Percentiles rank a stretch among this genome's conserved stretches.
Conservation (phyloP, 768 basidiomycete genomes). For the Rhodosporidiobolus sp. region DNA sequence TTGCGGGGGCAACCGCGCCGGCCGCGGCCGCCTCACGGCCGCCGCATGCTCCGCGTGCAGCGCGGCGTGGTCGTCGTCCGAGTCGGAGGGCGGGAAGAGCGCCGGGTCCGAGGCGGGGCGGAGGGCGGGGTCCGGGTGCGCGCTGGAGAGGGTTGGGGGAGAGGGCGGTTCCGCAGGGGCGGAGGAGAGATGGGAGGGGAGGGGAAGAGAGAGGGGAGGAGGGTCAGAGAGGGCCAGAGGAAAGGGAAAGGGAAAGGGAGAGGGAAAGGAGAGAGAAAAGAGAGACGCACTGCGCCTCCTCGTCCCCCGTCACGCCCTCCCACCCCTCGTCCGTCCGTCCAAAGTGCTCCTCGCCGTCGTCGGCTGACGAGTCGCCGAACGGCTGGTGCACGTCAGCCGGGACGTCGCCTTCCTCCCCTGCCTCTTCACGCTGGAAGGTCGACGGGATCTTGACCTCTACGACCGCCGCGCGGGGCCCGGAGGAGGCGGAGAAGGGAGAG, state of each 20-base stretch:
- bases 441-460: conserved; percentile 19
- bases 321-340: neutral
- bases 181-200: no score
- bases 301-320: neutral
- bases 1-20: neutral
- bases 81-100: no score
- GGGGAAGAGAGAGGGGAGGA: neutral
- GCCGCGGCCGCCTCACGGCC: neutral
- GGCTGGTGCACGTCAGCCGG: conserved; percentile 18
- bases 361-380: neutral
- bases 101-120: no score
- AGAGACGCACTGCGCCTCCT: conserved; percentile 14
- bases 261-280: neutral
- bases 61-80: no score
- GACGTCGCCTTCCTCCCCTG: neutral
- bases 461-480: neutral
- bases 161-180: no score
- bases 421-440: neutral
- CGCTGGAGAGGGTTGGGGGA: no score
- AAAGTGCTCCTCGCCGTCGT: conserved; percentile 8
- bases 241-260: neutral
- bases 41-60: no score
- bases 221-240: no score
- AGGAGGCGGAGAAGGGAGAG: neutral
- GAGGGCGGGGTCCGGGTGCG: no score